Evolutionary conservation across 495 filamentous ascomycete genomes (phyloP).

Genomic region (Penicillium simplicissimum): DNA sequence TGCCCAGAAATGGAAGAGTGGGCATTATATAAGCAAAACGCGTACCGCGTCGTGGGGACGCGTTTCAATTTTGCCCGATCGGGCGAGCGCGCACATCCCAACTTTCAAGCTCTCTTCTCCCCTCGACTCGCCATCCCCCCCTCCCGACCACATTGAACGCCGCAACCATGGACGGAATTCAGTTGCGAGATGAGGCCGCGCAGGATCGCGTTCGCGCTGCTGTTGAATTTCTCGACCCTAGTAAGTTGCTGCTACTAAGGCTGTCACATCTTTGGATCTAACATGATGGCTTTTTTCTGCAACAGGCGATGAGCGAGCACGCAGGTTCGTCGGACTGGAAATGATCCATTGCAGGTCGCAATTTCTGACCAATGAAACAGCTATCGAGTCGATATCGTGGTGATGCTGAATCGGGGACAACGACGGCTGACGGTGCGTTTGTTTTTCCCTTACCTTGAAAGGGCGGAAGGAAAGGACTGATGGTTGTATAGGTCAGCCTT

Average conservation of each 20-base stretch:
- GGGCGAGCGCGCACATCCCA: slow-evolving; percentile 28
- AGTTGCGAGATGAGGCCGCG: slow-evolving; percentile 79
- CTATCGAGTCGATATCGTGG: slow-evolving; percentile 81
- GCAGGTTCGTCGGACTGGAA: slow-evolving; percentile 50
- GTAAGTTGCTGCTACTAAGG: slow-evolving; percentile 48
- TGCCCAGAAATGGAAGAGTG: background rate
- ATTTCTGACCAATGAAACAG: slow-evolving; percentile 36
- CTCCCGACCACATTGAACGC: slow-evolving; percentile 14
- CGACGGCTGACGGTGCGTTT: slow-evolving; percentile 62
- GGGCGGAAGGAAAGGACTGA: slow-evolving; percentile 17
- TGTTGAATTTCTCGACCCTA: slow-evolving; percentile 82
- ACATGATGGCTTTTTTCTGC: slow-evolving; percentile 21
- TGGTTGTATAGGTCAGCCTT: slow-evolving; percentile 69
- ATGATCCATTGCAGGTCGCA: background rate
- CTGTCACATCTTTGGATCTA: slow-evolving; percentile 10
- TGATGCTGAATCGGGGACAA: slow-evolving; percentile 89
- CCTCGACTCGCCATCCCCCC: slow-evolving; percentile 17
- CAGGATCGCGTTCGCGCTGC: slow-evolving; percentile 78
- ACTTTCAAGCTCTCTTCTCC: slow-evolving; percentile 12
- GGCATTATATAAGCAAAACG: slow-evolving; percentile 9
- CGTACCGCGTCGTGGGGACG: slow-evolving; percentile 22
- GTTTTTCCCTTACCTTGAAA: slow-evolving; percentile 7
- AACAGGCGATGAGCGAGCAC: slow-evolving; percentile 51
- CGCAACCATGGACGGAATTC: slow-evolving; percentile 65
- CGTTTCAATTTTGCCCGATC: slow-evolving; percentile 46